Base-by-base conservation (phyloP, 2,329 filamentous ascomycete genomes). In the Ilyonectria sp. region DNA sequence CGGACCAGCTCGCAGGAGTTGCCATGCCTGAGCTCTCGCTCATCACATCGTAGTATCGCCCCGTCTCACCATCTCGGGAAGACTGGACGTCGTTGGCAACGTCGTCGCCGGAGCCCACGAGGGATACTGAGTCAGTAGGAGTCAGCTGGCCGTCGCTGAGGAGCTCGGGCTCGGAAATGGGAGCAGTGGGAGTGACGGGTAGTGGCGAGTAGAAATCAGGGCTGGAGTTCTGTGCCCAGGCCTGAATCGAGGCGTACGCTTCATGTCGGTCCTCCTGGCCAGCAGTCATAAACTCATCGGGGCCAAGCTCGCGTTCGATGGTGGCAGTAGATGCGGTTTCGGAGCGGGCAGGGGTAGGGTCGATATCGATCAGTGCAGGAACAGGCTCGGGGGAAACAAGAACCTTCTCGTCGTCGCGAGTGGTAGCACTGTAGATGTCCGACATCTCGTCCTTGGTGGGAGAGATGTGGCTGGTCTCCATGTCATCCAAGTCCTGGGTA, bases 1-100 rank as follows among this genome's bases (percentile, higher is more conserved):
- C 90, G 7, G 87, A 90, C 90, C 90, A 92, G 77, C 87, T 90
- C 1, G 85, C 84, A 0, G 90, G 89, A 1, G 89, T 92, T 61
- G 84, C 78, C 74, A 90, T 86, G 33, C 87, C 88, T 35, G 87
- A 87, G 72, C 86, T 88, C 70, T 89, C 86, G 72, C 88, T 91
- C 81, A 90, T 79, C 17, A 90, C 85, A 67, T 90, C 89, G 60
- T 83, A 87, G 49, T 84, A 81, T 2, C 78, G 76, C 19, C 79
- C 81, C 13, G 71, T 81, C 33, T 81, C 81, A 9, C 76, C 81
- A 2, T 78, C 80, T 55, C 79, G 75, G 0, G 78, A 80, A 7
- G 83, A 83, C 21, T 69, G 75, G 33, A 71, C 79, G 47, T 87
- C 85, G 37, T 84, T 79, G 29, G 79, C 85, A 31, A 86, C 68